A percentile compares a stretch with the other conserved stretches of the same genome.
These are phyloP conservation scores for Solanum hybrid DNA, from an alignment of 305 asterid genomes.

Conservation along the genomic window DNA sequence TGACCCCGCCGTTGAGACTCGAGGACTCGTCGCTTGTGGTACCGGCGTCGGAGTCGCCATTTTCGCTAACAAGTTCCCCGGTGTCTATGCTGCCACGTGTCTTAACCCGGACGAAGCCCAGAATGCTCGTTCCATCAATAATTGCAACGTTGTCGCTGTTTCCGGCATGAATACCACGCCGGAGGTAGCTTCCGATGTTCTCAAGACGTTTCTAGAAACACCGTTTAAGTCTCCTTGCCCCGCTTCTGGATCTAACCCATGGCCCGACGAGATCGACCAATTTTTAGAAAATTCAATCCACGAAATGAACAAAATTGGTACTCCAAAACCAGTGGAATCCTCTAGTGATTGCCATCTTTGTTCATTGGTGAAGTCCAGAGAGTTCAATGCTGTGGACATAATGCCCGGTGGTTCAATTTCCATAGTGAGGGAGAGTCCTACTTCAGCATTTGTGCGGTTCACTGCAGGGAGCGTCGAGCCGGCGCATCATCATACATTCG, in stretches of 20 bases:
- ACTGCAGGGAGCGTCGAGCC: slow-evolving; percentile 79
- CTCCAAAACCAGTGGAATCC: background rate
- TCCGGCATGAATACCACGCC: slow-evolving; percentile 61
- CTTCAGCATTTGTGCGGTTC: slow-evolving; percentile 80
- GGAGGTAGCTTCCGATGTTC: slow-evolving; percentile 39
- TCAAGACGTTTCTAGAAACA: slow-evolving; percentile 47
- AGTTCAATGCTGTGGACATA: slow-evolving; percentile 43
- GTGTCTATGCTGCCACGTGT: slow-evolving; percentile 75
- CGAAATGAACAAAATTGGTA: slow-evolving; percentile 52
- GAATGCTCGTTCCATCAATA: slow-evolving; percentile 69
- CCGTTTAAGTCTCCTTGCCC: slow-evolving; percentile 80
- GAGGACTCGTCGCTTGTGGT: slow-evolving; percentile 78
- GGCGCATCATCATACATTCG: slow-evolving; percentile 77
- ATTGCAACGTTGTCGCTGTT: slow-evolving; percentile 67
- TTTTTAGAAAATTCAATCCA: slow-evolving; percentile 44
- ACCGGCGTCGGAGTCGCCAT: slow-evolving; percentile 86
- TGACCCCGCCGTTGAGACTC: slow-evolving; percentile 34
- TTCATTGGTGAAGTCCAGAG: slow-evolving; percentile 45
- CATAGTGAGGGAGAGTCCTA: slow-evolving; percentile 63
- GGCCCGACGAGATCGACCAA: slow-evolving; percentile 61
- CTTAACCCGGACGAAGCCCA: slow-evolving; percentile 53
- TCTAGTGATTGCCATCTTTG: slow-evolving; percentile 36
- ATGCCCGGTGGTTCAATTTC: slow-evolving; percentile 82
- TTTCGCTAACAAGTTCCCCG: slow-evolving; percentile 81
- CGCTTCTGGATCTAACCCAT: slow-evolving; percentile 65